Base-by-base conservation (phyloP, 805 yeast species). In the Zygotorulaspora danielsina region DNA sequence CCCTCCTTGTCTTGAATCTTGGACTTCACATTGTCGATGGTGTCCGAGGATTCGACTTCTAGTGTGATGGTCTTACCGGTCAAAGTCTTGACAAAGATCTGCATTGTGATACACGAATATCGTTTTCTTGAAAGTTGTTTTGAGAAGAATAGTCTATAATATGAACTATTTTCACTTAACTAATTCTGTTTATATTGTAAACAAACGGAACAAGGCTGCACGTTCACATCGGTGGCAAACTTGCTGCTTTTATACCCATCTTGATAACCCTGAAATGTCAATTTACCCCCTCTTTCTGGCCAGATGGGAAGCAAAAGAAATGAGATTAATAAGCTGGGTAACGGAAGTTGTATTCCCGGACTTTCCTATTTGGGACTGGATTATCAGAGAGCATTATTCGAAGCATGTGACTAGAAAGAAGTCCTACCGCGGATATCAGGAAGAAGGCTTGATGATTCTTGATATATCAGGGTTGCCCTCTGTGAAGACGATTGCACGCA, bases 1-100 rank as follows among this genome's bases (percentile, higher is more conserved):
- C 95, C 95, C 70, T 84, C 95, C 78, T 84, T 84, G 72, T 84
- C 95, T 70, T 85, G 94, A 60, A 84, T 84, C 78, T 84, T 84
- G 59, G 87, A 75, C 76, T 84, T 84, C 70, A 84, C 94, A 61
- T 85, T 85, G 74, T 84, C 95, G 63, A 84, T 84, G 53, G 94
- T 84, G 75, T 85, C 95, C 45, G 93, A 84, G 46, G 94, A 84
- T 73, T 84, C 95, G 58, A 84, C 66, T 46, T 80, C 86, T 51
- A 80, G 70, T 57, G 93, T 83, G 64, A 83, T 83, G 53, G 93
- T 83, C 78, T 83, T 83, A 64, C 93, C 93, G 32, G 93, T 83
- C 64, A 83, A 68, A 46, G 89, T 83, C 73, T 83, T 83, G 61
- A 83, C 93, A 66, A 83, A 83, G 65, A 84, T 83, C 67, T 83